Percentiles rank a stretch among this genome's conserved stretches.
Conservation (phyloP, 2,329 filamentous ascomycete genomes). For the Cladosporium sp. region DNA sequence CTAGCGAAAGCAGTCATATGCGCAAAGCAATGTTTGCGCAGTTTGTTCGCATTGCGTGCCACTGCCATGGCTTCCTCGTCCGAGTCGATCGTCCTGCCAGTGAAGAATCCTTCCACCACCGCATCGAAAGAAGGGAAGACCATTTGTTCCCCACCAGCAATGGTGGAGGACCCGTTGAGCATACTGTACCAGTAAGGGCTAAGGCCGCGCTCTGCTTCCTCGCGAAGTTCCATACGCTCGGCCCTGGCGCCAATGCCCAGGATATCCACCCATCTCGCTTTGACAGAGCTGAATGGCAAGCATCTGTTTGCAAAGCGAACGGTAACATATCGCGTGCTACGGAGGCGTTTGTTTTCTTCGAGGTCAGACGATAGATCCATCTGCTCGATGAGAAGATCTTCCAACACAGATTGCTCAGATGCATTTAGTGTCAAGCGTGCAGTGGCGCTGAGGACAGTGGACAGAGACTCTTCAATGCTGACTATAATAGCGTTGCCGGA, state of each 20-base stretch:
- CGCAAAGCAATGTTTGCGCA: conserved; percentile 21
- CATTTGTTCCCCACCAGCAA: conserved; percentile 24
- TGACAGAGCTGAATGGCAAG: conserved; percentile 70
- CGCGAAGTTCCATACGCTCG: conserved; percentile 75
- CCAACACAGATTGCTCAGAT: conserved; percentile 40
- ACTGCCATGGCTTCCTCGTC: conserved; percentile 24
- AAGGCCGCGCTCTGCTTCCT: conserved; percentile 84
- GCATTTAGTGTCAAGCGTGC: conserved; percentile 38
- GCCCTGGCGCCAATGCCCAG: conserved; percentile 66
- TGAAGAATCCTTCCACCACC: conserved; percentile 43
- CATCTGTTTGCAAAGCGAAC: conserved; percentile 89
- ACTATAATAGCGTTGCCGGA: conserved; percentile 69
- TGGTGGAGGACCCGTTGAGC: conserved; percentile 45
- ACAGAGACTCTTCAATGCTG: conserved; percentile 84
- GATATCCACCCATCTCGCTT: conserved; percentile 83
- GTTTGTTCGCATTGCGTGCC: conserved; percentile 17
- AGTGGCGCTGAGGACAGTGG: conserved; percentile 64
- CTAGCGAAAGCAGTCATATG: conserved; percentile 35
- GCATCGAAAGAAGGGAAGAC: conserved; percentile 41
- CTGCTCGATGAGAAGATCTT: conserved; percentile 61
- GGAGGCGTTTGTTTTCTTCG: conserved; percentile 30
- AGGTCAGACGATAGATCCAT: conserved; percentile 31
- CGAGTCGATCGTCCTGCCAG: conserved; percentile 24
- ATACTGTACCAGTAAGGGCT: conserved; percentile 71
- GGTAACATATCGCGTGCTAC: conserved; percentile 74